Evolutionary conservation across 352 stramenopile species (phyloP), one percentile per base, ranked within the genome.

Genomic region (Phytopythium oedochilum): DNA sequence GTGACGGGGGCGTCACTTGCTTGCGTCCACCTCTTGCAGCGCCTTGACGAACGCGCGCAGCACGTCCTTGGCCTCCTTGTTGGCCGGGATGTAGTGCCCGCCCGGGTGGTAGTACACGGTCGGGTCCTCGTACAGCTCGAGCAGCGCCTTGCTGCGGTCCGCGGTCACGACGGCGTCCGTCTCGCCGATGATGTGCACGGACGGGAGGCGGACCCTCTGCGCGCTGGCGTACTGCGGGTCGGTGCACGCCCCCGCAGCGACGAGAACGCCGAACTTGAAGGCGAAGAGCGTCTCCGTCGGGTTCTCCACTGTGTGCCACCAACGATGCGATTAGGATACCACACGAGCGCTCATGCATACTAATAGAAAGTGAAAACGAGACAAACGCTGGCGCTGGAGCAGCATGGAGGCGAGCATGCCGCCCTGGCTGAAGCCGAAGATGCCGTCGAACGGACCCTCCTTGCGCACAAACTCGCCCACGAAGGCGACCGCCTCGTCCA

Each of bases 401-500:
- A 93, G 70, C 31, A 88, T 34, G 0, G 75, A 82, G 0, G 83
- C 76, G 53, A 91, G 80, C 28, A 78, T 84, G 18, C 82, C 85
- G 34, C 85, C 85, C 52, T 94, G 83, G 57, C 83, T 93, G 57
- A 95, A 95, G 31, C 85, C 85, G 42, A 93, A 89, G 34, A 95
- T 73, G 20, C 86, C 86, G 39, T 94, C 75, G 50, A 95, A 95
- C 11, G 86, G 86, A n/a, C 83, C 83, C 35, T 93, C 78, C 18
- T 75, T 81, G 28, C 69, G 70, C 31, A 76, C 75, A 32, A 92
- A 78, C 22, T 64, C 60, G 10, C 64, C 72, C 7, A 95, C 51
- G 56, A 89, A 93, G 5, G 80, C 79, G 29, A 92, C 70, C 3
- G 81, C 68, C 51, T 92, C 81, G 9, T 83, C 63, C 38, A 93